Base-by-base conservation (phyloP, 163 green algal species). In the Coccomyxa subellipsoidea region DNA sequence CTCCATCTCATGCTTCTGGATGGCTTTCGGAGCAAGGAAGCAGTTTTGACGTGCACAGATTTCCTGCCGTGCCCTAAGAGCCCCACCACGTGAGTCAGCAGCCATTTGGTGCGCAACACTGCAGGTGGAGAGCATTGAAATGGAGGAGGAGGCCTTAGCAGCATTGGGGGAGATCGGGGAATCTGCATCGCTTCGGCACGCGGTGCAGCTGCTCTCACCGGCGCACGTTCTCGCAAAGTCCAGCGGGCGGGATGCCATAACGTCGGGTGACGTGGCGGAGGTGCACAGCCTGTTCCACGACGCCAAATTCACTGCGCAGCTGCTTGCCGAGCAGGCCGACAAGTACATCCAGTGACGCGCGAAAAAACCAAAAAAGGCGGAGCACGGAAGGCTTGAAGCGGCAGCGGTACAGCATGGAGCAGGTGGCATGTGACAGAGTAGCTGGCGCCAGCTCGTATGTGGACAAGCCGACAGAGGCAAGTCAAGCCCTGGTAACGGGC, bases 301-400 rank as follows among this genome's bases (percentile, higher is more conserved):
- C 83, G 96, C 97, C 32, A 99, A 98, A 85, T 92, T 84, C 81
- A 96, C 92, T n/a, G 95, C 97, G 3, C 91, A 91, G 79, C 78
- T 99, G 82, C 86, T 99, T 77, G 87, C 89, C 25, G 93, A 98
- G 88, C 93, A 98, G 85, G 93, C 95, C 2, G 95, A 98, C 87
- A 95, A 96, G 85, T 99, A 96, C 84, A 91, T 99, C 36, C 89
- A 90, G 0, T 97, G 59, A 84, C 23, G 47, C 47, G 23, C 0
- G 47, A 12, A 8, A 27, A 59, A n/a, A n/a, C n/a, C n/a, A n/a
- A n/a, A n/a, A n/a, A n/a, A n/a, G n/a, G n/a, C n/a, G n/a, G n/a
- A n/a, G n/a, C n/a, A n/a, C n/a, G n/a, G n/a, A n/a, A n/a, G n/a
- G n/a, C n/a, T n/a, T n/a, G n/a, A n/a, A n/a, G n/a, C n/a, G n/a